Conservation (phyloP, 148 eudicot species). For the Rhododendron ferrugineum region DNA sequence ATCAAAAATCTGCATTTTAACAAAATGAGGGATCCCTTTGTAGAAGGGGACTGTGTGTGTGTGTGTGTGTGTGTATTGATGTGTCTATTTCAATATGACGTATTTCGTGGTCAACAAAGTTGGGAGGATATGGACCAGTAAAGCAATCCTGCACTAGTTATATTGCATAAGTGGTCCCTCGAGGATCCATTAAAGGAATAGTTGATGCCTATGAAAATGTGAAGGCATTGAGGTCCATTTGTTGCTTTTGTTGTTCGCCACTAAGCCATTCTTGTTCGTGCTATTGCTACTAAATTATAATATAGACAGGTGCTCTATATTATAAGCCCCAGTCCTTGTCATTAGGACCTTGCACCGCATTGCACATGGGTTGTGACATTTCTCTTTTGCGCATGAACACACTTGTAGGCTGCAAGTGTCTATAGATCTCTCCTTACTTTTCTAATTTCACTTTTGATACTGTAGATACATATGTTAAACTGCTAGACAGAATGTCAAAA, state of each 20-base stretch:
- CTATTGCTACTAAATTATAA: background rate
- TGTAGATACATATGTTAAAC: background rate
- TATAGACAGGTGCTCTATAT: background rate
- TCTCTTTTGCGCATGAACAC: background rate
- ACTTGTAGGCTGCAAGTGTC: background rate
- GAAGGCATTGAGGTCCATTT: background rate
- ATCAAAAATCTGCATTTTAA: too few relatives aligned
- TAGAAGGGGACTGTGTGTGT: too few relatives aligned
- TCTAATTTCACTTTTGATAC: background rate
- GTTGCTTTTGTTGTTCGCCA: constrained; percentile 15
- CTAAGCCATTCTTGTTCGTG: background rate
- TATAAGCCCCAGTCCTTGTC: constrained; percentile 12
- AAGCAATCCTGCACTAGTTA: background rate
- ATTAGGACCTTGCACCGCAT: constrained; percentile 5
- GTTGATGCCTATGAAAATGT: background rate
- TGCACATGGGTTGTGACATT: background rate
- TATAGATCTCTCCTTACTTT: background rate
- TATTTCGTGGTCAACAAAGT: background rate
- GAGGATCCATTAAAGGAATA: constrained; percentile 10
- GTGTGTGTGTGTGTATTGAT: too few relatives aligned
- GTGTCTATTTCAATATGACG: background rate
- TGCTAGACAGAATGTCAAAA: background rate
- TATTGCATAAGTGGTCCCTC: constrained; percentile 12
- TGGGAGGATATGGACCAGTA: background rate
- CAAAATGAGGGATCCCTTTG: too few relatives aligned